Base-by-base conservation (phyloP, 208 protist species). In the Crithidia bombi region DNA sequence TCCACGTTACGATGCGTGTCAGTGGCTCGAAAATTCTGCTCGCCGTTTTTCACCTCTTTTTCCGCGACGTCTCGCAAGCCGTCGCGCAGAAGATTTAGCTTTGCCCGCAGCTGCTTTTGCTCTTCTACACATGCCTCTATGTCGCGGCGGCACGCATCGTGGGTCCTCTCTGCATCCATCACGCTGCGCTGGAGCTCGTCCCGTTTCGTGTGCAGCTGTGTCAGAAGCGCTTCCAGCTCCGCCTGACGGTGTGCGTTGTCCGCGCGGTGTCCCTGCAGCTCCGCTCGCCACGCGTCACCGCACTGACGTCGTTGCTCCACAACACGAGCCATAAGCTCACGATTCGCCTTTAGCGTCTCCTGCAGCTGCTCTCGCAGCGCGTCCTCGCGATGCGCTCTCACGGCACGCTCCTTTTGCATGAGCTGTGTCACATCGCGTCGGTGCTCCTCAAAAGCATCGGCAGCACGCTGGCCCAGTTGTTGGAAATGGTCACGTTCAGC, bases 351-450 rank as follows among this genome's bases (percentile, higher is more conserved):
- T 38, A 82, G 46, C 19, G 75, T 64, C 26, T 73, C 64, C 44
- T 79, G 50, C n/a, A 95, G 59, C 63, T 87, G 72, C 17, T 33
- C 44, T 2, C 85, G 83, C 58, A 93, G 77, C n/a, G 50, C 56
- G 25, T 92, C 86, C 67, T 93, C 86, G 39, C 72, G 59, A 9
- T 75, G 70, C 11, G 65, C 52, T n/a, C 77, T 74, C 5, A 91
- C 65, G 47, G 85, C 86, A 5, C 81, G 86, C 66, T 93, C 86
- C 65, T 85, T 91, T 49, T 90, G 82, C 35, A 68, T 54, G 11
- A 96, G 81, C 35, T 82, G 81, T 19, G 79, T 87, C 25, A 96
- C 72, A 38, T 96, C 87, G 39, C 74, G 65, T 0, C 91, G 83
- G 79, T 96, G 91, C 49, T 70, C 69, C 25, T 89, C 85, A 43